Conservation (phyloP, 139 green algal genomes). For the Eudorina sp. region DNA sequence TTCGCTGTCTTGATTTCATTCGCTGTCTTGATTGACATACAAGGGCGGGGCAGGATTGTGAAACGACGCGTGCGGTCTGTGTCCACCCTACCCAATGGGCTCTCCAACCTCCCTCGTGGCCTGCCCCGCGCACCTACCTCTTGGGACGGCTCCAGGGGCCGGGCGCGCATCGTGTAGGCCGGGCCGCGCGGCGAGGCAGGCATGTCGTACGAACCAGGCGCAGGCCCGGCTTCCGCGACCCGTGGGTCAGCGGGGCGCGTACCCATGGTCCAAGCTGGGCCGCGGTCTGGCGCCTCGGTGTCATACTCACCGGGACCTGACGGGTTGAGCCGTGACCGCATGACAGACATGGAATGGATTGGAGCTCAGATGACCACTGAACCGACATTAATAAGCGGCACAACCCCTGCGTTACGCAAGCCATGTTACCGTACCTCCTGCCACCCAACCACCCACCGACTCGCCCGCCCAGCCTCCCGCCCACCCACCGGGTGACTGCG, state of each 20-base stretch:
- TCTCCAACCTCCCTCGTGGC: too few relatives aligned
- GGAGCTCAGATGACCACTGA: too few relatives aligned
- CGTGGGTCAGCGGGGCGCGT: not conserved
- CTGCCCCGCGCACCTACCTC: not conserved
- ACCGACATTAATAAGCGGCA: too few relatives aligned
- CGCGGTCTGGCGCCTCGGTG: not conserved
- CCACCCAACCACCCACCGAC: not conserved
- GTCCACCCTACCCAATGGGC: too few relatives aligned
- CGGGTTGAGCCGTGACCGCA: not conserved
- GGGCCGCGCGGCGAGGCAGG: constrained; percentile 27
- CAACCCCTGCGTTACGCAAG: too few relatives aligned
- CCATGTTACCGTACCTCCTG: too few relatives aligned
- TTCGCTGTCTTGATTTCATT: too few relatives aligned
- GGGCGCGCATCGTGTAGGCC: constrained; percentile 44
- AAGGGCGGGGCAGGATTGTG: too few relatives aligned
- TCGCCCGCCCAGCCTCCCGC: not conserved
- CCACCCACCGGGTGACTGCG: constrained; percentile 2
- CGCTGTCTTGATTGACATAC: too few relatives aligned
- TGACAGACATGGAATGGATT: too few relatives aligned
- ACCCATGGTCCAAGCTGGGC: constrained; percentile 57
- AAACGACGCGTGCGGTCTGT: too few relatives aligned
- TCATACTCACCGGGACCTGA: constrained; percentile 51
- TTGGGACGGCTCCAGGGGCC: not conserved
- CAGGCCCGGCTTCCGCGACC: not conserved
- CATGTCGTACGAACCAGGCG: constrained; percentile 46